A percentile compares a stretch with the other conserved stretches of the same genome.
Conservation (phyloP, 768 basidiomycete species). For the Asterophora parasitica region DNA sequence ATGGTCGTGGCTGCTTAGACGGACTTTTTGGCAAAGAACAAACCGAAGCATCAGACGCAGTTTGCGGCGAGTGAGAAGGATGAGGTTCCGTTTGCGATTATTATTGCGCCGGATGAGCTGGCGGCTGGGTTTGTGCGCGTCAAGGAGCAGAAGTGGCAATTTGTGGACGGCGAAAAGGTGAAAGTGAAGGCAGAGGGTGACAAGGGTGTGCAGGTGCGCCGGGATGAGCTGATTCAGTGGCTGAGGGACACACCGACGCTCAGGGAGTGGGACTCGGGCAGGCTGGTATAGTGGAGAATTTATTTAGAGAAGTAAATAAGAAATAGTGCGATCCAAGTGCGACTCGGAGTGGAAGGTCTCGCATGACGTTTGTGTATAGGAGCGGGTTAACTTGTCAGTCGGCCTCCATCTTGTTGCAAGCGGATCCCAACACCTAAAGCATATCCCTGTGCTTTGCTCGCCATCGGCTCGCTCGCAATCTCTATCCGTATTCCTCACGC, state of each 20-base stretch:
- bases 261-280: constrained; percentile 7
- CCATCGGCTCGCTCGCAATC: too few relatives aligned
- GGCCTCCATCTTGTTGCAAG: not conserved
- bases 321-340: too few relatives aligned
- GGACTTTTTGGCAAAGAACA: constrained; percentile 89
- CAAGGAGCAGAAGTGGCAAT: constrained; percentile 86
- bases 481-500: too few relatives aligned
- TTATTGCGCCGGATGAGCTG: constrained; percentile 85
- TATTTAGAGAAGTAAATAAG: not conserved
- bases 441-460: too few relatives aligned
- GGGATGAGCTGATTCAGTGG: constrained; percentile 60
- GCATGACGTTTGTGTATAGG: too few relatives aligned
- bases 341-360: too few relatives aligned
- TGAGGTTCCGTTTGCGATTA: constrained; percentile 88
- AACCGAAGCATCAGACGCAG: constrained; percentile 84
- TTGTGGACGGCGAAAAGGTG: constrained; percentile 65
- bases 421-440: not conserved
- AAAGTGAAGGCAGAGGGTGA: constrained; percentile 54
- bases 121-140: constrained; percentile 81
- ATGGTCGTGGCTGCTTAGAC: constrained; percentile 41
- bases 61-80: constrained; percentile 90
- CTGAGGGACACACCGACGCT: constrained; percentile 47
- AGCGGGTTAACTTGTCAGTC: too few relatives aligned
- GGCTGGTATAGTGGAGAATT: constrained; percentile 36
- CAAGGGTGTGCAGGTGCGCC: constrained; percentile 61